Evolutionary conservation across 371 early-diverging fungal species (phyloP).

Genomic region (Actinomortierella ambigua): DNA sequence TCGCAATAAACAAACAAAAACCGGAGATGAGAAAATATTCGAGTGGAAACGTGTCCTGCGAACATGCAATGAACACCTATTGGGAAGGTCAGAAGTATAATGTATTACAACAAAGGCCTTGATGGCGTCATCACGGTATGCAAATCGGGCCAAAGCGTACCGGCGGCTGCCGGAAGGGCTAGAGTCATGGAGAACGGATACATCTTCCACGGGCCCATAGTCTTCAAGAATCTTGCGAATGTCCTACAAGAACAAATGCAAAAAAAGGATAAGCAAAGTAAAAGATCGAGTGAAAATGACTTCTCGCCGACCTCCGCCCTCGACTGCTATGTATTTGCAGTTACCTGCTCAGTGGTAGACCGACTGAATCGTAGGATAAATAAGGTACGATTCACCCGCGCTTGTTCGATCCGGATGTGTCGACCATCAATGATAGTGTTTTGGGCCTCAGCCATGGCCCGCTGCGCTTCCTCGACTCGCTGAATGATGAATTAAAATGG

Average conservation of each 20-base stretch:
- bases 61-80: neutral
- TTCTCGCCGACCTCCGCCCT: neutral
- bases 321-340: neutral
- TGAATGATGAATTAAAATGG: slow-evolving; percentile 5
- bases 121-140: slow-evolving; percentile 84
- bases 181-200: slow-evolving; percentile 60
- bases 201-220: slow-evolving; percentile 77
- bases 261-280: neutral
- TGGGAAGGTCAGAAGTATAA: neutral
- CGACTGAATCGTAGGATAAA: slow-evolving; percentile 59
- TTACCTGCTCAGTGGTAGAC: slow-evolving; percentile 52
- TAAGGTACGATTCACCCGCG: slow-evolving; percentile 83
- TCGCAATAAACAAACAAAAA: neutral
- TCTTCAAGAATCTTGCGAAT: slow-evolving; percentile 44
- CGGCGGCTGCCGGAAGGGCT: slow-evolving; percentile 50
- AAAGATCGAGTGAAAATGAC: neutral
- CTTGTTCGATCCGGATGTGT: slow-evolving; percentile 83
- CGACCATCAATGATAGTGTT: slow-evolving; percentile 73
- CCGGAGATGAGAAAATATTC: neutral
- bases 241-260: slow-evolving; percentile 24
- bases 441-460: slow-evolving; percentile 71
- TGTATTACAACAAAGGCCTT: slow-evolving; percentile 65
- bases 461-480: slow-evolving; percentile 60
- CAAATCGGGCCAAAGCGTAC: slow-evolving; percentile 75
- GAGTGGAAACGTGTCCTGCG: neutral